Evolutionary conservation across 2,329 filamentous ascomycete species (phyloP), one percentile per base, ranked within the genome.

Genomic region (Phyllosticta citrichinensis): DNA sequence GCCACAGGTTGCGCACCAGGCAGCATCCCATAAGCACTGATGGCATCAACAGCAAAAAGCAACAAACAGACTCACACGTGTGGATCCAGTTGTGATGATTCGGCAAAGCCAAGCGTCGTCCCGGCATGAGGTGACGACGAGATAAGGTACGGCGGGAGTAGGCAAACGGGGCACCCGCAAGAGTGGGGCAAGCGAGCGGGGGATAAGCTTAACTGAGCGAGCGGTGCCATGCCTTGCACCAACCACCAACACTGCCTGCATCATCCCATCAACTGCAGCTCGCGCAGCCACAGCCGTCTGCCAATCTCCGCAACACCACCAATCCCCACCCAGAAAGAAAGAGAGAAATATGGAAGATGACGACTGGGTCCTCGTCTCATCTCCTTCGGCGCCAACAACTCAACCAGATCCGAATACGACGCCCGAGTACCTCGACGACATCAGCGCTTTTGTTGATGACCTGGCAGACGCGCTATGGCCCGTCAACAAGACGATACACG

Each of bases 381-480:
- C 57, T 3, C 17, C 35, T 17, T 40, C 17, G 9, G 2, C 40
- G 14, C 5, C 40, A 47, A 47, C 54, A 19, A 9, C 27, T 1
- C 47, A 5, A 0, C 19, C 30, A n/a, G 52, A 55, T 19, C 51
- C 33, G 11, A 27, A 52, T 6, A 55, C 58, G 2, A 17, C 51
- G 19, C 58, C 58, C 3, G 52, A 61, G 30, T 60, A 63, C 20
- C 58, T 65, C 35, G 62, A 30, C 52, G 63, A 56, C 17, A 76
- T 80, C 56, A 72, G 75, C 58, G 62, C 70, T 20, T 73, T 75
- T 33, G 65, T 68, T 20, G 63, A 66, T 11, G 27, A 30, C 2
- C 60, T 58, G 17, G 56, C 59, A 22, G 19, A 55, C 6, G 60
- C 60, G 22, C 58, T 68, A 17, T 62, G 58, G 30, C 63, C 65